Evolutionary conservation across 2,329 filamentous ascomycete species (phyloP).

Genomic region (Aspergillus quadricinctus): DNA sequence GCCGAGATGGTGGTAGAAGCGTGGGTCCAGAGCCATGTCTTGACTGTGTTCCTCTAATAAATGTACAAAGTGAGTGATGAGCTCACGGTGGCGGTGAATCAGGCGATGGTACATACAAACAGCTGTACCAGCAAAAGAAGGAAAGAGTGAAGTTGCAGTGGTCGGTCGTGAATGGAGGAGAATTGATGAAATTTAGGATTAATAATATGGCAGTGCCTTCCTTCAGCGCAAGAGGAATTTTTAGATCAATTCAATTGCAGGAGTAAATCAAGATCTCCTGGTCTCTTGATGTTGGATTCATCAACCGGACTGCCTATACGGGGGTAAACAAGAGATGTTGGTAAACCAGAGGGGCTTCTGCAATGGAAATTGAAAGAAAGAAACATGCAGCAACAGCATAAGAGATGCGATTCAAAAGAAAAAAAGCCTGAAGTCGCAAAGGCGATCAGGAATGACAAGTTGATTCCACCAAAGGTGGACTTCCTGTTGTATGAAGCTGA

Average conservation of each 20-base stretch:
- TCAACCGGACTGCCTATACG: not conserved
- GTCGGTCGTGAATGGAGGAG: conserved; percentile 4
- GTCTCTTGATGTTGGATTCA: not conserved
- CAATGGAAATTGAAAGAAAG: conserved; percentile 19
- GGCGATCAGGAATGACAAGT: not conserved
- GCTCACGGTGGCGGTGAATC: conserved; percentile 35
- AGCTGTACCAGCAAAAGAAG: conserved; percentile 15
- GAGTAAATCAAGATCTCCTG: not conserved
- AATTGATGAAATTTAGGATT: conserved; percentile 2
- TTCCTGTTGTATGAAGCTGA: not conserved
- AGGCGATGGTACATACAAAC: conserved; percentile 41
- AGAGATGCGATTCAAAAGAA: not conserved
- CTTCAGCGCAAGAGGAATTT: not conserved
- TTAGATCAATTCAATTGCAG: not conserved
- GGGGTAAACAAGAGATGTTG: conserved; percentile 9
- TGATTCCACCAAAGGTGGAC: conserved; percentile 4
- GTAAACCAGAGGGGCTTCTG: conserved; percentile 7
- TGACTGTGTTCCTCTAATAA: conserved; percentile 34
- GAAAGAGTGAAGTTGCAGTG: conserved; percentile 3
- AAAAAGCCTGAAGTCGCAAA: not conserved
- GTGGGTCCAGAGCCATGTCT: conserved; percentile 40
- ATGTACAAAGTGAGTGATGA: conserved; percentile 36
- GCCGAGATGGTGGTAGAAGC: conserved; percentile 35
- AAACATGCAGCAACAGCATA: conserved; percentile 17
- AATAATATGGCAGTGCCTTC: not conserved